Base-by-base conservation (phyloP, 805 yeast species). In the Candida berthetii region DNA sequence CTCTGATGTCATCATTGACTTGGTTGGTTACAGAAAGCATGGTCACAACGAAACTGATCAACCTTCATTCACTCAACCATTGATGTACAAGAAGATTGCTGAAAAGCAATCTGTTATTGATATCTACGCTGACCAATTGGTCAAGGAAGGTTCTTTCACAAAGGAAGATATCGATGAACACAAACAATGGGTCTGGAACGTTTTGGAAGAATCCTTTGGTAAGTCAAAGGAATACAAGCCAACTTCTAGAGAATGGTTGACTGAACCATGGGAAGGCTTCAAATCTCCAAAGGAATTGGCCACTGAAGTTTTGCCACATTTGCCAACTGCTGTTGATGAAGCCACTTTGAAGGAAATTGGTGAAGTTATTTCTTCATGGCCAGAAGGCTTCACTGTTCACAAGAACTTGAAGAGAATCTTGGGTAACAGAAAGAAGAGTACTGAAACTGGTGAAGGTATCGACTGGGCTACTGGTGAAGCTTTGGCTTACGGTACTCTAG, bases 401-500 rank as follows among this genome's bases (percentile, higher is more conserved):
- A 83, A 87, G 66, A 93, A 93, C 74, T 76, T 93, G 70, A 88
- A 90, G 78, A 87, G 99, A 76, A 93, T 93, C 58, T 74, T 93
- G 66, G 79, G 76, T 60, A 76, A 79, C 58, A 86, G 99, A 72
- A 77, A 84, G 66, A 93, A 93, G 74, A 65, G 96, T 36, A 76
- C 82, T 45, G 93, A 87, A 53, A 64, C 79, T 16, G 99, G 99
- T 60, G 88, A 85, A 67, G 95, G 91, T 60, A 88, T 93, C 51
- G 99, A 93, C 68, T 93, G 98, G 99, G 84, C 99, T 37, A 93
- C 99, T 44, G 99, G 96, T 78, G 99, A 93, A 73, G 98, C 98
- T 37, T 80, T 93, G 55, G 99, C 99, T 16, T 91, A 83, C 58
- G 99, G 98, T 60, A 80, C 97, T 39, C 74, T 93, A 53, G 83